Base-by-base conservation (phyloP, 257 asterid species). In the Pogostemon cablin region DNA sequence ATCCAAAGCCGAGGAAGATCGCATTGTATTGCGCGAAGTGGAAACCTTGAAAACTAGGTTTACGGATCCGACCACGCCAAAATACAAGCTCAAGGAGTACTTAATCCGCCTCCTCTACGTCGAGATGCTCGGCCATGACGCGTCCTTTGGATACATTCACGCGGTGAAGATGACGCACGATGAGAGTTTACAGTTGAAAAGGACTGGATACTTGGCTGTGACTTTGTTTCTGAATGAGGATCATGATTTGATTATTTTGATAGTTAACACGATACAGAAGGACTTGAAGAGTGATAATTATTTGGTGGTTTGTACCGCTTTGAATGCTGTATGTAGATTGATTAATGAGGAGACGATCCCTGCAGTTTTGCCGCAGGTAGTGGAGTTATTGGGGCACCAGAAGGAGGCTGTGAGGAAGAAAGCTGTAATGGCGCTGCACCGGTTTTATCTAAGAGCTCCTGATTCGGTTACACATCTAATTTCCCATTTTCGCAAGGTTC, bases 91-190 rank as follows among this genome's bases (percentile, higher is more conserved):
- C 75, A 95, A 91, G 74, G 99, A 95, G 83, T 95, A 85, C 72
- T 67, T 95, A 52, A 81, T 95, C 49, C 88, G 98, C 50, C 89
- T 91, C 54, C 83, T 91, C 10, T 91, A 91, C 66, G 90, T 91
- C n/a, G 96, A 91, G 81, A 91, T 91, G 99, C 86, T 95, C 17
- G 98, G 97, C 49, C 96, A 91, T 71, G 99, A 95, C 48, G 97
- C 99, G 0, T 91, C 99, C 0, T 95, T 95, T 49, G 99, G 99
- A 2, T 90, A 89, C 72, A 91, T 95, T 72, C 97, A 95, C 75
- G 99, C 99, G 2, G 98, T 95, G 11, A 95, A 95, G 76, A 95
- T 91, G 97, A 95, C 99, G 4, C 99, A 95, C 72, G 96, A 91
- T 66, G 98, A 91, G 75, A 91, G 74, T 71, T 67, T 95, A 61